A percentile compares a stretch with the other conserved stretches of the same genome.
Conservation (phyloP, 73 alveolate species). For the Paramecium tetraurelia region DNA sequence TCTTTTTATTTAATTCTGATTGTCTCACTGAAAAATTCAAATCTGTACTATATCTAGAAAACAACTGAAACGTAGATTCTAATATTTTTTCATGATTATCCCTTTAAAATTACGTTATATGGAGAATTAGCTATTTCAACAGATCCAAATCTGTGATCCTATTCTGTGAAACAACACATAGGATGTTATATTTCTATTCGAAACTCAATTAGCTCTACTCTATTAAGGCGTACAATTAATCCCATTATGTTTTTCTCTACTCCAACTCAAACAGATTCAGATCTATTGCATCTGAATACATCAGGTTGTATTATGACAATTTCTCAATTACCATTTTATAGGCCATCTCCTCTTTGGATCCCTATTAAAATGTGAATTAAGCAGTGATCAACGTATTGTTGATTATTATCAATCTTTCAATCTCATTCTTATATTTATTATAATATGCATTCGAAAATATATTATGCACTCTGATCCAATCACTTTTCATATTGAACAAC, state of each 20-base stretch:
- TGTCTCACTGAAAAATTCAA: not conserved
- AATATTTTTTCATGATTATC: not conserved
- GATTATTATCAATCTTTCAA: not conserved
- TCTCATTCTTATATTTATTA: not conserved
- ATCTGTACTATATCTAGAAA: not conserved
- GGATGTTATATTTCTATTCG: not conserved
- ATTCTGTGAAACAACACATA: not conserved
- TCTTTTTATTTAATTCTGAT: not conserved
- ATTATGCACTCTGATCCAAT: slow-evolving; percentile 26
- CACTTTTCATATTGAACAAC: not conserved
- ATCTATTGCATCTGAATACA: not conserved
- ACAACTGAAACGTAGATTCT: not conserved
- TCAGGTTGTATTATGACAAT: not conserved
- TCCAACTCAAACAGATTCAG: not conserved
- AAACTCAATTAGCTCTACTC: not conserved
- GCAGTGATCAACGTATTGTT: not conserved
- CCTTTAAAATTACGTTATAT: too few relatives aligned
- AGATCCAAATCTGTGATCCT: not conserved
- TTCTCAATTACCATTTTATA: not conserved
- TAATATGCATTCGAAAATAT: not conserved
- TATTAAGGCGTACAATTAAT: not conserved
- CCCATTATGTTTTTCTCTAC: not conserved
- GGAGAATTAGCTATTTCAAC: not conserved
- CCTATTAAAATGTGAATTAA: not conserved
- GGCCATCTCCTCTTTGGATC: not conserved